Conservation (phyloP, 495 filamentous ascomycete species). For the Penicillium angulare region DNA sequence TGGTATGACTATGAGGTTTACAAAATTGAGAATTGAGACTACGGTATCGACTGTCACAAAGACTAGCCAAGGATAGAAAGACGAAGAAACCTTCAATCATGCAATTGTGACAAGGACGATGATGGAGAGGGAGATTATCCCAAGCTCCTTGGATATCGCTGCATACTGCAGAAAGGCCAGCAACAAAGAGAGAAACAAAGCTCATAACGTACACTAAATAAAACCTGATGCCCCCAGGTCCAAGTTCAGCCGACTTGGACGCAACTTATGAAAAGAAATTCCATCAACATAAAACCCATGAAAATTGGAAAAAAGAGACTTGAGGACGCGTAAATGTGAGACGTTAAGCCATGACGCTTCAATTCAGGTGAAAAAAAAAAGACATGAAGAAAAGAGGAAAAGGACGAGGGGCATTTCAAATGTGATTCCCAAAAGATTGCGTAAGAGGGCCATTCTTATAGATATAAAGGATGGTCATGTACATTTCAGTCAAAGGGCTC, state of each 20-base stretch:
- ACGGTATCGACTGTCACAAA: not conserved
- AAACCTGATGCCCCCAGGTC: slow-evolving; percentile 21
- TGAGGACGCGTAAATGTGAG: slow-evolving; percentile 19
- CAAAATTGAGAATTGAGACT: no score
- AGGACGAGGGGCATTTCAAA: slow-evolving; percentile 10
- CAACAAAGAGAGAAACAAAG: slow-evolving; percentile 16
- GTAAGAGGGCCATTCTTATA: no score
- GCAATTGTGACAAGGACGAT: slow-evolving; percentile 34
- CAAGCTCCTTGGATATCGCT: slow-evolving; percentile 38
- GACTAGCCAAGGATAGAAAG: not conserved
- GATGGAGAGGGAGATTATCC: slow-evolving; percentile 29
- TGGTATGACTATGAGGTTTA: no score
- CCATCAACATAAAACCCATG: slow-evolving; percentile 17
- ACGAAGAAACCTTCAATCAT: slow-evolving; percentile 32
- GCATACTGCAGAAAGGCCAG: slow-evolving; percentile 33
- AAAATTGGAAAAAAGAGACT: slow-evolving; percentile 12
- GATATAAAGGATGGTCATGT: not conserved
- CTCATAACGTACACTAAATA: slow-evolving; percentile 27
- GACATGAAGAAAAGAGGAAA: slow-evolving; percentile 8
- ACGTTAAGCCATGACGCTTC: slow-evolving; percentile 34
- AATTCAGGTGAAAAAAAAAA: slow-evolving; percentile 16
- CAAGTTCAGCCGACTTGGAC: slow-evolving; percentile 16
- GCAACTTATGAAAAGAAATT: slow-evolving; percentile 11
- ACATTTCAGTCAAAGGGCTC: not conserved
- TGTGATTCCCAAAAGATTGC: slow-evolving; percentile 17